Evolutionary conservation across 306 rosid species (phyloP), one percentile per base, ranked within the genome.

Genomic region (Sicyos edulis): DNA sequence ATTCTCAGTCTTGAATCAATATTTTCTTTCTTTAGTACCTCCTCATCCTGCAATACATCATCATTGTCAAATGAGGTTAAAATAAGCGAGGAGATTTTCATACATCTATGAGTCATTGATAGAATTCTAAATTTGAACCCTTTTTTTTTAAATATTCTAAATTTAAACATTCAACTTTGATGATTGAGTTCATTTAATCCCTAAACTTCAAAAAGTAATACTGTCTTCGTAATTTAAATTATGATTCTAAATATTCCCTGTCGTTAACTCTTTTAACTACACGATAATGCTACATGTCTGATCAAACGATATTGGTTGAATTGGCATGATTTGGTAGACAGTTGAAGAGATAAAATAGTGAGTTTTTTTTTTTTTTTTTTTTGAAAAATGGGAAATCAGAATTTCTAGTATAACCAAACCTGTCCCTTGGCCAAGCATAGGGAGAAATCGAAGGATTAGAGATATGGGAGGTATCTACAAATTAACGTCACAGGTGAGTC

Each of bases 1-100:
- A 90, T 90, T 57, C 84, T 85, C 60, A 75, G 85, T 82, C 97
- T 90, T 37, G 88, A 75, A 63, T 86, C 80, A 62, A 90, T 79
- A 61, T 84, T 80, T 63, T 60, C 75, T 83, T 79, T 89, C 79
- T 80, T 88, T 72, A 93, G 49, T 26, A 26, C 2, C 85, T 87
- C 82, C 71, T 83, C 88, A 73, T 93, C 98, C 97, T 93, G 92
- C 71, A 59, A 45, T 66, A 1, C 29, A 26, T 66, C 78, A 79
- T 61, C 54, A 68, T 69, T 44, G 12, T 45, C 55, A 19, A 49
- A 21, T 45, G 55, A 21, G 54, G 55, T 20, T 14, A 12, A 24
- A 40, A 9, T 16, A 17, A 60, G 59, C 20, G 0, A 54, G 20
- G 24, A 17, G 6, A 10, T 54, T 20, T 54, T 54, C 24, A 7